Conservation (phyloP, 1,284 basidiomycete species). For the Somion occarium region DNA sequence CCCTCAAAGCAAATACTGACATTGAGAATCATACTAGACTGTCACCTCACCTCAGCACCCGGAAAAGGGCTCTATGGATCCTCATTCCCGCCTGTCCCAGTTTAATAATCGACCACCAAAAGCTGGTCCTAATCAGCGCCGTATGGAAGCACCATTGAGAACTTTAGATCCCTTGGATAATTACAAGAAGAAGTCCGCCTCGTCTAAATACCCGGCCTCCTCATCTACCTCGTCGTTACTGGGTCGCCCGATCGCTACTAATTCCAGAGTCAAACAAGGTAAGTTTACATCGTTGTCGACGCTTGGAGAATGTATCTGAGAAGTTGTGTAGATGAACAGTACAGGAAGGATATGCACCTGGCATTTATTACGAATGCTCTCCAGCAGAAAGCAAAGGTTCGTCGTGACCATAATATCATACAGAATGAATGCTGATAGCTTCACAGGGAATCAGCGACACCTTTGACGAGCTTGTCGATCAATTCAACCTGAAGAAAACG, state of each 20-base stretch:
- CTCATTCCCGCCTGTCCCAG: constrained; percentile 66
- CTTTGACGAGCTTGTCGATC: constrained; percentile 67
- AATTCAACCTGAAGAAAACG: constrained; percentile 55
- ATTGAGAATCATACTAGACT: too few relatives aligned
- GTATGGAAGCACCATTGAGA: constrained; percentile 41
- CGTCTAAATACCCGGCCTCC: constrained; percentile 27
- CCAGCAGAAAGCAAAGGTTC: constrained; percentile 65
- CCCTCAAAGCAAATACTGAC: too few relatives aligned
- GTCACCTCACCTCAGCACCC: too few relatives aligned
- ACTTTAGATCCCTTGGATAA: constrained; percentile 34
- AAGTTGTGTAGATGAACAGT: constrained; percentile 49
- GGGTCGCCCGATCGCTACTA: constrained; percentile 63
- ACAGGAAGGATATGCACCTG: constrained; percentile 79
- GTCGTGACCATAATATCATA: constrained; percentile 18
- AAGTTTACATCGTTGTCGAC: background rate
- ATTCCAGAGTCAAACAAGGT: constrained; percentile 66
- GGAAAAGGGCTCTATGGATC: too few relatives aligned
- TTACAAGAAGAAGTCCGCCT: constrained; percentile 35
- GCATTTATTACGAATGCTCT: constrained; percentile 82
- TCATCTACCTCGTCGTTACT: constrained; percentile 30
- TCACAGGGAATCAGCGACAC: constrained; percentile 58
- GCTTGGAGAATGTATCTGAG: background rate
- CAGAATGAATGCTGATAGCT: constrained; percentile 7
- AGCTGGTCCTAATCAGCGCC: constrained; percentile 49
- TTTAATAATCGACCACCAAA: constrained; percentile 69